Evolutionary conservation across 257 asterid species (phyloP).

Genomic region (Scutellaria baicalensis): DNA sequence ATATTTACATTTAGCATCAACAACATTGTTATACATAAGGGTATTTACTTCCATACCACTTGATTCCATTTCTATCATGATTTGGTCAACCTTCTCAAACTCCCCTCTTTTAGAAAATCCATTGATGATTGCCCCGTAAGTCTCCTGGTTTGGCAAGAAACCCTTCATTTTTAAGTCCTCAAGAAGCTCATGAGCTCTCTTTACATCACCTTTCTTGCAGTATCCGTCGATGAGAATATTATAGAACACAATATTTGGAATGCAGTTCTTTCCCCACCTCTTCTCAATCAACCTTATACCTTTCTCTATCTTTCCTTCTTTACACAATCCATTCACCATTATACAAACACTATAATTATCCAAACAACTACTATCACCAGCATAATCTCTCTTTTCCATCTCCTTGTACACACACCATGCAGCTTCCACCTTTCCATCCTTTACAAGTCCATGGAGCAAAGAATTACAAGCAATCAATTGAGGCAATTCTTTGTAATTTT

Average conservation of each 20-base stretch:
- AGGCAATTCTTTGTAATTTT: conserved; percentile 35
- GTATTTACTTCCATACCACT: conserved; percentile 46
- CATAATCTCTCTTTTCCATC: conserved; percentile 41
- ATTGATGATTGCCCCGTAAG: conserved; percentile 71
- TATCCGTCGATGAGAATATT: conserved; percentile 80
- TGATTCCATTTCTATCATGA: conserved; percentile 61
- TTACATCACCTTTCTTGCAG: conserved; percentile 59
- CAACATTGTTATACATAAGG: conserved; percentile 48
- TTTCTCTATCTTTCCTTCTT: conserved; percentile 64
- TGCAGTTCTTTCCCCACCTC: conserved; percentile 77
- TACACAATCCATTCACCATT: conserved; percentile 74
- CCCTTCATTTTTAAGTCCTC: conserved; percentile 68
- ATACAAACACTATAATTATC: conserved; percentile 78
- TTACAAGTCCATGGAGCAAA: conserved; percentile 69
- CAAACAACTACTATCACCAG: conserved; percentile 25
- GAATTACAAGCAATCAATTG: conserved; percentile 61
- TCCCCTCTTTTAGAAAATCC: conserved; percentile 67
- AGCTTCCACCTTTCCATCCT: conserved; percentile 37
- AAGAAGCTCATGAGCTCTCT: conserved; percentile 46
- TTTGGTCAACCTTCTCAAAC: conserved; percentile 46
- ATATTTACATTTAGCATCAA: conserved; percentile 54
- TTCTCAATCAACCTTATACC: conserved; percentile 65
- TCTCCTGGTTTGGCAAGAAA: conserved; percentile 62
- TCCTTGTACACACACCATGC: conserved; percentile 56
- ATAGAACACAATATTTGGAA: conserved; percentile 74